Percentiles rank a stretch among this genome's conserved stretches.
phyloP scores from a whole-genome alignment of 2,329 filamentous ascomycete species.

The Trichoderma simmonsii region DNA sequence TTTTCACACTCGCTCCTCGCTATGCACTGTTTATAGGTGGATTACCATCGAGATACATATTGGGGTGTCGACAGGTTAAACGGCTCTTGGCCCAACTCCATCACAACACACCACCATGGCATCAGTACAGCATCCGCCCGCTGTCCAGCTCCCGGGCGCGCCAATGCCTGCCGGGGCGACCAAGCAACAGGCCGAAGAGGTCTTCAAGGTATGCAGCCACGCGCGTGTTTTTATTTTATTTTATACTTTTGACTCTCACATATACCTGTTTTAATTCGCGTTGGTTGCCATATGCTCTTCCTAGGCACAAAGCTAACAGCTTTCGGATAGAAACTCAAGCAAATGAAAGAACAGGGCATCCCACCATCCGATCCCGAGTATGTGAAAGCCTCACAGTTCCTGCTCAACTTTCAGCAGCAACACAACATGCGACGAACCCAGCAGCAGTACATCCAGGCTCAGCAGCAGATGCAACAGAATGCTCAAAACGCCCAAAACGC shows the following conservation, averaged over 20 bases:
- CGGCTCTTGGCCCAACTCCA: conserved; percentile 18
- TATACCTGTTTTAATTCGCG: not conserved
- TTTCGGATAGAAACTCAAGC: conserved; percentile 69
- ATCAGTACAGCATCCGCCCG: conserved; percentile 70
- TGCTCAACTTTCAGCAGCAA: conserved; percentile 68
- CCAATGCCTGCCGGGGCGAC: conserved; percentile 66
- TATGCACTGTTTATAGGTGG: conserved; percentile 38
- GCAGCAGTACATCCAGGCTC: conserved; percentile 41
- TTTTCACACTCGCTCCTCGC: conserved; percentile 29
- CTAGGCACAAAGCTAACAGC: not conserved
- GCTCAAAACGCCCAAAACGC: conserved; percentile 44
- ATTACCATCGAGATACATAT: conserved; percentile 25
- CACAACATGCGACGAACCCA: conserved; percentile 53
- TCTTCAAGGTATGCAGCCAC: conserved; percentile 56
- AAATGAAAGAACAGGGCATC: conserved; percentile 84
- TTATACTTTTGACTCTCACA: not conserved
- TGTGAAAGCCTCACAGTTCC: conserved; percentile 74
- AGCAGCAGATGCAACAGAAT: conserved; percentile 41
- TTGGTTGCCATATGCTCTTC: not conserved
- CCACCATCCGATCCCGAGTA: conserved; percentile 82
- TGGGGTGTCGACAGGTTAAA: conserved; percentile 24
- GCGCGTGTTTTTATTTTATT: not conserved
- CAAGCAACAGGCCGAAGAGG: conserved; percentile 73
- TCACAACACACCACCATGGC: conserved; percentile 59
- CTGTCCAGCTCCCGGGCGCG: conserved; percentile 63